Base-by-base conservation (phyloP, 495 filamentous ascomycete species). In the Penicillium dipodomyicola region DNA sequence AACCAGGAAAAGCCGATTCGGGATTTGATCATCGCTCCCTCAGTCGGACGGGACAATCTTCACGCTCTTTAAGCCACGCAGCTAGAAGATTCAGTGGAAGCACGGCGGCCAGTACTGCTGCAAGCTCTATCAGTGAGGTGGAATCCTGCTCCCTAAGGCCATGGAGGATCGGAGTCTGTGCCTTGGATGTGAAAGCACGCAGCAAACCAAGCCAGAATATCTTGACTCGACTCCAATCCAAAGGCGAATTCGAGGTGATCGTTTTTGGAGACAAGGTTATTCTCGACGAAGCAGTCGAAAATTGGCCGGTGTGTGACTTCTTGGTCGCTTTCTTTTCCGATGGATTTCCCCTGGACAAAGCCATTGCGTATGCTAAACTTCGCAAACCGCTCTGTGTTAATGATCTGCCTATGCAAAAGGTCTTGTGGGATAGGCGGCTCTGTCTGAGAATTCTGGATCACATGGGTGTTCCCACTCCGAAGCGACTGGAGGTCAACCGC, bases 191-290 rank as follows among this genome's bases (percentile, higher is more conserved):
- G 53, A 99, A 99, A 73, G 95, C 94, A 35, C 82, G 94, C 58
- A 96, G 91, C 79, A 97, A 96, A 75, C 94, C 94, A 5, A 94
- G 91, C 64, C 80, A 94, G 54, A 97, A 96, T 62, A 97, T 97
- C 54, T 74, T 99, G 41, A 97, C 95, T 52, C 86, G 90, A 32
- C 78, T 99, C 41, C 91, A 96, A 54, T 81, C 88, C 23, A 91
- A 92, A 52, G 87, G 90, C 54, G 92, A 96, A 57, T 97, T 97
- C 61, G 92, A 99, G 64, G 91, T 96, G 23, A 85, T 93, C 33
- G 91, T 99, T 4, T 99, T 99, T 74, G 94, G 94, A 35, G 94
- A 99, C 71, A 99, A 99, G 67, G 90, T 96, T 48, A 97, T 99
- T 59, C 77, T 97, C 44, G 94, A 99, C 60, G 94, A 98, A 79